Conservation (phyloP, 2,329 filamentous ascomycete genomes). For the Fusarium tanahbumbuense region DNA sequence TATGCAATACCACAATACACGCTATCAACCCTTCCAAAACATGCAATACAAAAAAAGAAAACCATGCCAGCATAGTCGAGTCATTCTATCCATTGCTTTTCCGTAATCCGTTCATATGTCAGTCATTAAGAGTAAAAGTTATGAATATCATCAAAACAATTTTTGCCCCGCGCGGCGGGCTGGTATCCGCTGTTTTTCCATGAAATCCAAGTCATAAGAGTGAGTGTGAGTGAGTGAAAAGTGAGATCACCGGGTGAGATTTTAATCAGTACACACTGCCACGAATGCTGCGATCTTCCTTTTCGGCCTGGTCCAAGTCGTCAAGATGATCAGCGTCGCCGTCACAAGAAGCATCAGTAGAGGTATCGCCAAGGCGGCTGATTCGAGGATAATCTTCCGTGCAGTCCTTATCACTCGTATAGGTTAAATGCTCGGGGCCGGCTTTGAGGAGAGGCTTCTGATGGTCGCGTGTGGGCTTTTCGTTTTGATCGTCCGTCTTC, state of each 20-base stretch:
- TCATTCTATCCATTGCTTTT: slow-evolving; percentile 27
- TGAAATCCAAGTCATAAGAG: slow-evolving; percentile 26
- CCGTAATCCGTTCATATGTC: slow-evolving; percentile 18
- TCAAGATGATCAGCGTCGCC: slow-evolving; percentile 39
- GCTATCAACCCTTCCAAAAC: slow-evolving; percentile 3
- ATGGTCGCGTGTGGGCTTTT: slow-evolving; percentile 23
- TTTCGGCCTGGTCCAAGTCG: slow-evolving; percentile 41
- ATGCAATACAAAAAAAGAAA: slow-evolving; percentile 21
- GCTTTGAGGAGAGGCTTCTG: slow-evolving; percentile 34
- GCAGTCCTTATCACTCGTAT: slow-evolving; percentile 40
- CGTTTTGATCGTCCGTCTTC: slow-evolving; percentile 33
- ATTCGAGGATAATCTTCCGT: slow-evolving; percentile 31
- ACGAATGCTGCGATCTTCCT: slow-evolving; percentile 42
- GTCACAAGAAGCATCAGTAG: slow-evolving; percentile 41
- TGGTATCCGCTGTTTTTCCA: slow-evolving; percentile 23
- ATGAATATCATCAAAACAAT: slow-evolving; percentile 37
- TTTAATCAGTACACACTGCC: slow-evolving; percentile 41
- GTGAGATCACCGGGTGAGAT: neutral
- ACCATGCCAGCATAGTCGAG: slow-evolving; percentile 41
- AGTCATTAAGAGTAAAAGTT: slow-evolving; percentile 32
- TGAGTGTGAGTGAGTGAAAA: slow-evolving; percentile 3
- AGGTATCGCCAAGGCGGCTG: slow-evolving; percentile 44
- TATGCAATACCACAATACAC: slow-evolving; percentile 10
- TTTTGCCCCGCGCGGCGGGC: slow-evolving; percentile 18
- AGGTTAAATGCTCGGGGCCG: slow-evolving; percentile 34